Evolutionary conservation across 1,284 basidiomycete species (phyloP).

Genomic region (Moesziomyces aphidis): DNA sequence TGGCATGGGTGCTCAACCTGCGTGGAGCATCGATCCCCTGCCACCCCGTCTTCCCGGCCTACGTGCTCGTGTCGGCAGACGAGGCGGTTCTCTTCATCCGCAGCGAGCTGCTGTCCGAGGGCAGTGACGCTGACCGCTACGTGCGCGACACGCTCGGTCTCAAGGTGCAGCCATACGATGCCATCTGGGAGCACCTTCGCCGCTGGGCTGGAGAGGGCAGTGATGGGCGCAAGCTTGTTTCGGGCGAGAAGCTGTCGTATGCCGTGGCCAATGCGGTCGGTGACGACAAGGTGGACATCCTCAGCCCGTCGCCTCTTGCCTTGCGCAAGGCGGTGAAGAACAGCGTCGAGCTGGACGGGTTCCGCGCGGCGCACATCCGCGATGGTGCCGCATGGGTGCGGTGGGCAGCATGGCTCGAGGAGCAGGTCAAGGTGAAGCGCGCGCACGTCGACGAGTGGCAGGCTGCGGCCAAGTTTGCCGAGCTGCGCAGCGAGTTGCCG

Average conservation of each 20-base stretch:
- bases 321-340: constrained; percentile 64
- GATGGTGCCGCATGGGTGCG: constrained; percentile 64
- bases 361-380: constrained; percentile 58
- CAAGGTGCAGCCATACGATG: constrained; percentile 40
- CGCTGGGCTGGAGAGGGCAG: constrained; percentile 25
- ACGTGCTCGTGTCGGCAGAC: constrained; percentile 44
- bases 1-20: constrained; percentile 65
- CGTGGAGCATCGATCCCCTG: constrained; percentile 61
- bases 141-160: constrained; percentile 37
- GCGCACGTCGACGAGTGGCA: constrained; percentile 50
- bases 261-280: constrained; percentile 58
- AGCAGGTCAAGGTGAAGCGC: constrained; percentile 44
- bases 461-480: constrained; percentile 52
- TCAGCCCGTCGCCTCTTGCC: constrained; percentile 50
- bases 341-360: constrained; percentile 55
- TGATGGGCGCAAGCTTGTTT: constrained; percentile 44
- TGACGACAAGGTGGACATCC: constrained; percentile 29
- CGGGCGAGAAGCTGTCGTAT: constrained; percentile 51
- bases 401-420: constrained; percentile 67
- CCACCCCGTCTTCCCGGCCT: constrained; percentile 64
- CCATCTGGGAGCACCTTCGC: constrained; percentile 48
- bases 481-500: constrained; percentile 36
- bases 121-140: constrained; percentile 34
- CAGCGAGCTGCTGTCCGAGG: constrained; percentile 34
- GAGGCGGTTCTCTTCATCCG: constrained; percentile 52